A percentile compares a stretch with the other conserved stretches of the same genome.
phyloP scores from a whole-genome alignment of 2,329 filamentous ascomycete species.

The Hirsutella thompsonii region DNA sequence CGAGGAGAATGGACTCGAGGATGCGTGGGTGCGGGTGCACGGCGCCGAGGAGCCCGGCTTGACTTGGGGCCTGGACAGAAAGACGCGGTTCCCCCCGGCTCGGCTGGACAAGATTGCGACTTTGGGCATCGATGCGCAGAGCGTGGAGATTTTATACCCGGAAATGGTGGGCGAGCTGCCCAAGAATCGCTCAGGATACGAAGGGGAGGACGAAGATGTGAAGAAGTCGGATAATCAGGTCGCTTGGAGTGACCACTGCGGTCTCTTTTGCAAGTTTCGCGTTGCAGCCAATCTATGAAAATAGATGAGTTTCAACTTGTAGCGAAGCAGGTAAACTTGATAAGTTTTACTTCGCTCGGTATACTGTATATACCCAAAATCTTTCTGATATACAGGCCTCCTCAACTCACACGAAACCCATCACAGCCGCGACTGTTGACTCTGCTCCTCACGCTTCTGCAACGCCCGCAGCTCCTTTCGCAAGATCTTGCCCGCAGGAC shows the following conservation, averaged over 20 bases:
- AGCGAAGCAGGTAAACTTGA: no score
- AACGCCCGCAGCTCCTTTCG: constrained; percentile 19
- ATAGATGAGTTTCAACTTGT: no score
- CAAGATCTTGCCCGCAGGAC: constrained; percentile 37
- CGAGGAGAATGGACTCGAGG: constrained; percentile 16
- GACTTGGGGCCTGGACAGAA: constrained; percentile 24
- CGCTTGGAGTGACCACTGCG: not conserved
- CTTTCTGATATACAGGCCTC: no score
- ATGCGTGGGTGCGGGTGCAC: constrained; percentile 19
- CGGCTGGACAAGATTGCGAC: constrained; percentile 24
- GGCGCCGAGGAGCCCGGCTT: constrained; percentile 16
- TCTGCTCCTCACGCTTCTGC: not conserved
- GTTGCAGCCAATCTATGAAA: not conserved
- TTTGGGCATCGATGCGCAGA: constrained; percentile 11
- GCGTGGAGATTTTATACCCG: constrained; percentile 9
- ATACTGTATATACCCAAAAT: no score
- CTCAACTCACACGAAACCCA: no score
- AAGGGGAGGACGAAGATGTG: not conserved
- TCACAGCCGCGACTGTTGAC: not conserved
- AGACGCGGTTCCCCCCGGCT: constrained; percentile 15
- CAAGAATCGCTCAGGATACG: not conserved
- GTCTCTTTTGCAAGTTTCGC: not conserved
- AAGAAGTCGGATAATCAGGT: not conserved
- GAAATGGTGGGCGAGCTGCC: not conserved
- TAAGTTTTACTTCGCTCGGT: no score